Conservation (phyloP, 805 yeast genomes). For the Saccharomyces kudriavzevii region DNA sequence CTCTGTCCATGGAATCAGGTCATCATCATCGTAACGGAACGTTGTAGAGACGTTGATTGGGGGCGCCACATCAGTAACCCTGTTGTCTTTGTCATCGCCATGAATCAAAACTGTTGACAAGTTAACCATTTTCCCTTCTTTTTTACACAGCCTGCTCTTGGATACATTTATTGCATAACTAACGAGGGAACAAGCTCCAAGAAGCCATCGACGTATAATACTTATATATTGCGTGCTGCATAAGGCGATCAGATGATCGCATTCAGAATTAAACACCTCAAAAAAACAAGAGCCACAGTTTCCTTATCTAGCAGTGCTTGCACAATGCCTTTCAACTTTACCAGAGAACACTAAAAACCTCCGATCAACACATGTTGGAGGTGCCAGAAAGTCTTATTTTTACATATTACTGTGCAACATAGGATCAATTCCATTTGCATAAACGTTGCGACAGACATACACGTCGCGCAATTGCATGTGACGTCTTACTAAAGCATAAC, state of each 20-base stretch:
- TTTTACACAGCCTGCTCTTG: neutral
- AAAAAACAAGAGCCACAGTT: neutral
- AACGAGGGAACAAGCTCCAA: neutral
- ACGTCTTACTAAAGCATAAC: neutral
- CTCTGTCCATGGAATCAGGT: constrained; percentile 42
- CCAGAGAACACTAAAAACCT: neutral
- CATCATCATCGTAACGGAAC: constrained; percentile 52
- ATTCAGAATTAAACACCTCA: neutral
- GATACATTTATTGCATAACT: neutral
- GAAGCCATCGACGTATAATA: neutral
- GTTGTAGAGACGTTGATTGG: constrained; percentile 83
- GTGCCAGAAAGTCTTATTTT: neutral
- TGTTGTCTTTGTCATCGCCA: constrained; percentile 51
- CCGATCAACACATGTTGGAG: neutral
- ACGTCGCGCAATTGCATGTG: neutral
- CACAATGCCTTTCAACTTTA: neutral
- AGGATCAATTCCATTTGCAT: neutral
- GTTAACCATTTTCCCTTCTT: constrained; percentile 6
- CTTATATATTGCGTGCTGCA: neutral
- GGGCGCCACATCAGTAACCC: constrained; percentile 61
- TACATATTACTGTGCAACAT: neutral
- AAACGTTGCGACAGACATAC: neutral
- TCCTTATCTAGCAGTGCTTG: neutral
- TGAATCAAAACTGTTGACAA: constrained; percentile 56
- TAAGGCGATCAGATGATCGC: neutral